Conservation (phyloP, 805 yeast genomes). For the Komagataella phaffii region DNA sequence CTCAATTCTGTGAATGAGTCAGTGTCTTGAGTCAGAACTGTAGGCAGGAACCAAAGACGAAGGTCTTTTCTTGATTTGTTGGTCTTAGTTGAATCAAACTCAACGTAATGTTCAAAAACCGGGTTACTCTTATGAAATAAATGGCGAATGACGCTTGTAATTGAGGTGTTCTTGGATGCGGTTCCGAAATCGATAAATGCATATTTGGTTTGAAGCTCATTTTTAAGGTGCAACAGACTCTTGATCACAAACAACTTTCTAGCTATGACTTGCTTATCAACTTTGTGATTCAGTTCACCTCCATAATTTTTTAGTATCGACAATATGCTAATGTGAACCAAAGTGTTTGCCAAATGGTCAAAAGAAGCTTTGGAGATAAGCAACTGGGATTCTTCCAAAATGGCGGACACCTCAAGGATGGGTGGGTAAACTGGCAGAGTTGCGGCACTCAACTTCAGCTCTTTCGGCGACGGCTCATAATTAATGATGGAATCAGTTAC, state of each 20-base stretch:
- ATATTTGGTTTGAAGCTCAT: neutral
- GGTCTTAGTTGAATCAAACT: neutral
- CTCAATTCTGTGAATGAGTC: neutral
- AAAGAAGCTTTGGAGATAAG: neutral
- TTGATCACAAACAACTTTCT: neutral
- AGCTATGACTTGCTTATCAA: neutral
- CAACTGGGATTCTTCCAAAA: neutral
- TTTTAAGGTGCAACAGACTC: neutral
- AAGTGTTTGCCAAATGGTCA: neutral
- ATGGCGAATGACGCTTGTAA: neutral
- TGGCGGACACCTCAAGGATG: neutral
- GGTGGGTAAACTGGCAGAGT: neutral
- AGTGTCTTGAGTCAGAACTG: neutral
- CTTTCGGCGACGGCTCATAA: neutral
- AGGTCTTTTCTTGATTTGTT: neutral
- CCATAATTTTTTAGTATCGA: neutral
- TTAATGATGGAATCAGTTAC: neutral
- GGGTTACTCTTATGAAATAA: neutral
- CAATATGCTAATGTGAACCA: neutral
- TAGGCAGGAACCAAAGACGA: neutral
- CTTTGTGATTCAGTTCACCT: neutral
- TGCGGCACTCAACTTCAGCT: neutral
- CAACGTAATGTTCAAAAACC: neutral
- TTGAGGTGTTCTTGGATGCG: neutral
- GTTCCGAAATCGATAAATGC: neutral